Conservation (phyloP, 2,329 filamentous ascomycete species). For the Neonectria hederae region DNA sequence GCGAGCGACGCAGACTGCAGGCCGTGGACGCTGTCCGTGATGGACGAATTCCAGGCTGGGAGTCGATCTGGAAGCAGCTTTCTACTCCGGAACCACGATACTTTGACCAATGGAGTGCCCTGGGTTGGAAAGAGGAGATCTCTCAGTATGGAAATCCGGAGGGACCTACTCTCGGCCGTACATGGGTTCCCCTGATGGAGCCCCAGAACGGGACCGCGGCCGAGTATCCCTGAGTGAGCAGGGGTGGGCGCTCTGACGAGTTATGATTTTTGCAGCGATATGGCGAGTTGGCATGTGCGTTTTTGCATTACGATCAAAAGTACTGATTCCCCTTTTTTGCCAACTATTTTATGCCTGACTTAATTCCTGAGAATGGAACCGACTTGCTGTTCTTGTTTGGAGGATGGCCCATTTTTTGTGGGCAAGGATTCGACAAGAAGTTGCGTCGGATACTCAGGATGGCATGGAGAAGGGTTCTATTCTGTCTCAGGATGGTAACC, state of each 20-base stretch:
- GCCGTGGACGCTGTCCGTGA: constrained; percentile 55
- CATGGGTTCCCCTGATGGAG: constrained; percentile 53
- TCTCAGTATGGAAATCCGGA: constrained; percentile 50
- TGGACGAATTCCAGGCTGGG: constrained; percentile 48
- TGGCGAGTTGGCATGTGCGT: constrained; percentile 34
- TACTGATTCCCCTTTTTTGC: constrained; percentile 19
- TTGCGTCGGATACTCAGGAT: constrained; percentile 6
- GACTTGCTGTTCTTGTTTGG: constrained; percentile 7
- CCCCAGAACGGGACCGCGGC: constrained; percentile 34
- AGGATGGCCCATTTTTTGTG: background rate
- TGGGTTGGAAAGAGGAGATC: constrained; percentile 61
- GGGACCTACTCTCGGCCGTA: constrained; percentile 54
- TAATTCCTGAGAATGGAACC: constrained; percentile 6
- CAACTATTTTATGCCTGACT: constrained; percentile 12
- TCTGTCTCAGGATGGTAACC: background rate
- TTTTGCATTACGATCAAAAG: constrained; percentile 35
- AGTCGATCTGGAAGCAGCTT: constrained; percentile 49
- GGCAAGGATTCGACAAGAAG: background rate
- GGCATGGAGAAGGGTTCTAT: background rate
- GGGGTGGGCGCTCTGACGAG: constrained; percentile 23
- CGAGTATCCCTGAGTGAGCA: constrained; percentile 45
- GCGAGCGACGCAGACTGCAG: constrained; percentile 64
- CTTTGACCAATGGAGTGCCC: constrained; percentile 55
- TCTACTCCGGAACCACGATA: constrained; percentile 51
- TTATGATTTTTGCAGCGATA: constrained; percentile 27